Evolutionary conservation across 2,329 filamentous ascomycete species (phyloP).

Genomic region (Phialophora expanda): DNA sequence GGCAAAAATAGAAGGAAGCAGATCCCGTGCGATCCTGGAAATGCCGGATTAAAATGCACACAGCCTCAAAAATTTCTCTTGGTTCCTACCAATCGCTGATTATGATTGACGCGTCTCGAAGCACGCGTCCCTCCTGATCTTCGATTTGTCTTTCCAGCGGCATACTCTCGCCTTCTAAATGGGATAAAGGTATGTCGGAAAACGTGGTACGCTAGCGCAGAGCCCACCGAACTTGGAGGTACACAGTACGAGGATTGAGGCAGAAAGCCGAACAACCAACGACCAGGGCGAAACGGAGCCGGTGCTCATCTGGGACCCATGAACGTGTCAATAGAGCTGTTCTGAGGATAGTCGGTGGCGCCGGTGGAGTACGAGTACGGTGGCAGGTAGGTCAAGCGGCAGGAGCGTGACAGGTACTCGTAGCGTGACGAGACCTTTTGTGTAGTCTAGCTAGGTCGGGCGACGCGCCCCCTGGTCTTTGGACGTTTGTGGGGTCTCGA

Average conservation of each 20-base stretch:
- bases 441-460: background rate
- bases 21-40: constrained; percentile 4
- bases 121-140: constrained; percentile 9
- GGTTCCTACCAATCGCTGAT: background rate
- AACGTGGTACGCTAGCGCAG: constrained; percentile 1
- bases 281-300: constrained; percentile 14
- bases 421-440: background rate
- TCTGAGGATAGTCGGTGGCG: background rate
- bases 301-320: constrained; percentile 12
- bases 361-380: background rate
- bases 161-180: background rate
- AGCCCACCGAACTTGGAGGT: background rate
- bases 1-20: constrained; percentile 32
- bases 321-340: background rate
- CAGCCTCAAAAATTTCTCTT: constrained; percentile 29
- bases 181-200: constrained; percentile 3
- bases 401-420: background rate
- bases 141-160: constrained; percentile 1
- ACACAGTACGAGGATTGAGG: background rate
- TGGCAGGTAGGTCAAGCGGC: background rate
- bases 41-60: constrained; percentile 18
- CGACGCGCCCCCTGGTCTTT: background rate
- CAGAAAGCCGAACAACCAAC: constrained; percentile 10
- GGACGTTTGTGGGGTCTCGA: too few species aligned
- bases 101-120: constrained; percentile 10